A percentile compares a stretch with the other conserved stretches of the same genome.
phyloP scores from a whole-genome alignment of 2,329 filamentous ascomycete species.

The Penicillium crustosum region DNA sequence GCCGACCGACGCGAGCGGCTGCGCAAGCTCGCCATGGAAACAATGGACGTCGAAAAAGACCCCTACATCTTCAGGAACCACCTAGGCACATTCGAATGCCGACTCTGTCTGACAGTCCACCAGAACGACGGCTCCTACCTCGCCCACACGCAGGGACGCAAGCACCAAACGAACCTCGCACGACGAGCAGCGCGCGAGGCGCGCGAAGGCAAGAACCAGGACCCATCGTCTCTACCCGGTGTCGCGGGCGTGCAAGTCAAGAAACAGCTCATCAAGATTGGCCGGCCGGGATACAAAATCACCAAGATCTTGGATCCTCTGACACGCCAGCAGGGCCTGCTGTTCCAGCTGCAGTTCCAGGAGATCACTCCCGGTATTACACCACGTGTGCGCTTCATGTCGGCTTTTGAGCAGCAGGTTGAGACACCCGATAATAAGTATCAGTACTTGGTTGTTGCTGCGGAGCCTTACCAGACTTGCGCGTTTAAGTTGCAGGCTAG shows the following conservation, averaged over 20 bases:
- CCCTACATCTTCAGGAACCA: slow-evolving; percentile 99
- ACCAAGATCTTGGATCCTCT: slow-evolving; percentile 90
- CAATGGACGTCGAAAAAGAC: slow-evolving; percentile 98
- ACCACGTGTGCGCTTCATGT: slow-evolving; percentile 94
- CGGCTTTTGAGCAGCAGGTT: slow-evolving; percentile 91
- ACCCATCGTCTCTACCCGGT: slow-evolving; percentile 66
- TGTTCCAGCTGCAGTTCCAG: slow-evolving; percentile 97
- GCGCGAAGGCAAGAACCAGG: slow-evolving; percentile 72
- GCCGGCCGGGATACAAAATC: slow-evolving; percentile 94
- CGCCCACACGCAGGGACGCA: slow-evolving; percentile 95
- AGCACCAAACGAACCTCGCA: slow-evolving; percentile 97
- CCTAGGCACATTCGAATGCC: slow-evolving; percentile 95
- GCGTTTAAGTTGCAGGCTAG: slow-evolving; percentile 92
- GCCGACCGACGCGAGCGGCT: slow-evolving; percentile 96
- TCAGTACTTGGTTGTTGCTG: slow-evolving; percentile 92
- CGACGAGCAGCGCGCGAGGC: slow-evolving; percentile 93
- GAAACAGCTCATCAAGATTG: slow-evolving; percentile 89
- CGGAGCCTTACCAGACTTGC: slow-evolving; percentile 97
- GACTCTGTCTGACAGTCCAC: slow-evolving; percentile 94
- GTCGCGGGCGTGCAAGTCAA: slow-evolving; percentile 77
- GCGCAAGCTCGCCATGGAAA: slow-evolving; percentile 96
- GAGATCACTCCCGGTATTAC: slow-evolving; percentile 74
- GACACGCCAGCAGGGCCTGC: slow-evolving; percentile 80
- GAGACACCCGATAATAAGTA: slow-evolving; percentile 92
- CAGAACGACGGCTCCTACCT: slow-evolving; percentile 99